Base-by-base conservation (phyloP, 2,329 filamentous ascomycete species). In the Corynespora cassiicola region DNA sequence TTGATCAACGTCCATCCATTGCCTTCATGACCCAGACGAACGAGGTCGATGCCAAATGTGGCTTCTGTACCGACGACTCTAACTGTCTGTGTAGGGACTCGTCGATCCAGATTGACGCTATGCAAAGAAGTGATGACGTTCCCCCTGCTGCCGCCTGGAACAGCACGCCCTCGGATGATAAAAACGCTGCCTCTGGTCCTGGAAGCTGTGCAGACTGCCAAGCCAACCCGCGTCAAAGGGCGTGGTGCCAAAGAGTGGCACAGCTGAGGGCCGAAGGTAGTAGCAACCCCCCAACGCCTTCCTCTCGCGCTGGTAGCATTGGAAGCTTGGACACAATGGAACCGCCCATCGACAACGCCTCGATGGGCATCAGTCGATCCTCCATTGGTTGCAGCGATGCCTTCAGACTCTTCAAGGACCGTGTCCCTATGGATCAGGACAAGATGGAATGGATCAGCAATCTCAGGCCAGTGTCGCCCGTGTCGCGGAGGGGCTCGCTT, bases 141-240 rank as follows among this genome's bases (percentile, higher is more conserved):
- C 32, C 50, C 12, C 36, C 42, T 9, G 39, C 50, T 9, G 3
- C 19, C 8, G 12, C 45, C 10, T 31, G 40, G 16, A 36, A 34
- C 7, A 19, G 20, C 6, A 50, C 52, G 20, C 28, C 17, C 24
- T 9, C 28, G 17, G 17, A n/a, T 14, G 30, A 21, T 8, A 23
- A 18, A 4, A 37, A 36, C 10, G 36, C 36, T 21, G 46, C 47
- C 15, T 47, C 36, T 5, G 57, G 44, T 3, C 65, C 66, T 2
- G 65, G 66, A n/a, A 61, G 61, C 24, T 69, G 66, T 40, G 52
- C 50, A 8, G 63, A 63, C 29, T 69, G 66, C 32, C 58, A 63
- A 45, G 41, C 45, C 11, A 62, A 69, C 35, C 66, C 66, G 7
- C 48, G 52, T 10, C 61, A 68, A 42, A 49, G 48, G 26, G 64